These are phyloP conservation scores for Pichia membranifaciens DNA, from an alignment of 805 yeast species.

Conservation along the genomic window DNA sequence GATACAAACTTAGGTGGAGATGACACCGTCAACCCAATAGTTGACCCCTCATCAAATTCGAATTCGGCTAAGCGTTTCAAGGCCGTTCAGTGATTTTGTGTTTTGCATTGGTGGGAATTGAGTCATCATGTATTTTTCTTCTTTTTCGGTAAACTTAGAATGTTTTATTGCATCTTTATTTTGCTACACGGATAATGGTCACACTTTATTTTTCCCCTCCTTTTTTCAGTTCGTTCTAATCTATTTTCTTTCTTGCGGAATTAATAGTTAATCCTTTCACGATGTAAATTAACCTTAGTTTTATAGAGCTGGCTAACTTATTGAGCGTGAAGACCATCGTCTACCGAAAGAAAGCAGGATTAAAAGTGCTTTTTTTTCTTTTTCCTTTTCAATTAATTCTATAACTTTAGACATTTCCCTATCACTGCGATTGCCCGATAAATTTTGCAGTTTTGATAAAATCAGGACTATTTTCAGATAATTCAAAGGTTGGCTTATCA, in stretches of 20 bases:
- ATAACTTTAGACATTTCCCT: too few species aligned
- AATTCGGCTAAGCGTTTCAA: not conserved
- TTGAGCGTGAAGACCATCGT: too few species aligned
- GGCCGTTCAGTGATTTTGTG: not conserved
- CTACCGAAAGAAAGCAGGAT: too few species aligned
- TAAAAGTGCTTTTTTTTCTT: too few species aligned
- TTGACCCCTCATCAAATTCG: too few species aligned
- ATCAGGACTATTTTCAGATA: slow-evolving; percentile 12
- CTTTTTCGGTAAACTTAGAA: not conserved
- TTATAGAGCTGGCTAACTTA: too few species aligned
- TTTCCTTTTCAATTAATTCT: too few species aligned
- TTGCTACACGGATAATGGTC: not conserved
- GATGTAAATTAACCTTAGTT: too few species aligned
- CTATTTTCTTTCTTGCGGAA: not conserved
- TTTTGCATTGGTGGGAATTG: not conserved
- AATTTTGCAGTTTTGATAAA: slow-evolving; percentile 18
- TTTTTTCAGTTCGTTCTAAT: not conserved
- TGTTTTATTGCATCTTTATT: not conserved
- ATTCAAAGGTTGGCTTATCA: slow-evolving; percentile 9
- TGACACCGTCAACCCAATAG: not conserved
- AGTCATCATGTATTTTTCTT: not conserved
- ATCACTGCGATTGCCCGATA: slow-evolving; percentile 2
- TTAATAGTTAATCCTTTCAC: too few species aligned
- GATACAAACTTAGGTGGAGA: not conserved
- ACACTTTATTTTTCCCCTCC: not conserved